Conservation (phyloP, 495 filamentous ascomycete species). For the Tetracladium marchalianum region DNA sequence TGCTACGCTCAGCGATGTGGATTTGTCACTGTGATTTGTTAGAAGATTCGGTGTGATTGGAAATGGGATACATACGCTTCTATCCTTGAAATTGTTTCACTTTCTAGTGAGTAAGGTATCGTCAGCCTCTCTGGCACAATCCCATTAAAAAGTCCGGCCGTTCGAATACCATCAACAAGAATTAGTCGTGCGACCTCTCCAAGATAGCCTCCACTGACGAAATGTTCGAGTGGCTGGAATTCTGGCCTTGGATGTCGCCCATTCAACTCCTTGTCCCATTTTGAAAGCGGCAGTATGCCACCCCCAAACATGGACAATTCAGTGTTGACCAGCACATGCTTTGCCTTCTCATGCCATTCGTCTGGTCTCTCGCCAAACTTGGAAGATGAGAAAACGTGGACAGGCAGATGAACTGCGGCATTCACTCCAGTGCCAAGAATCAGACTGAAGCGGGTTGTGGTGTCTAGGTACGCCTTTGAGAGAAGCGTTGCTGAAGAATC, state of each 20-base stretch:
- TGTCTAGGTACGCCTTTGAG: conserved; percentile 61
- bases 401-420: conserved; percentile 42
- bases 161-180: conserved; percentile 51
- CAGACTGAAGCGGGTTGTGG: conserved; percentile 47
- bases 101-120: conserved; percentile 49
- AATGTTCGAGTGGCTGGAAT: conserved; percentile 79
- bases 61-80: conserved; percentile 38
- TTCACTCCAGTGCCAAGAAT: conserved; percentile 49
- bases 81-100: conserved; percentile 48
- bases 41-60: neutral
- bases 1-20: conserved; percentile 5
- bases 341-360: conserved; percentile 45
- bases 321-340: conserved; percentile 65
- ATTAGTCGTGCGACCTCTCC: conserved; percentile 70
- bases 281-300: conserved; percentile 58
- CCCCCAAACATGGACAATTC: conserved; percentile 75
- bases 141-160: conserved; percentile 44
- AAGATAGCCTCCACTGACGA: conserved; percentile 74
- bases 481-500: conserved; percentile 74
- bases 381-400: conserved; percentile 36
- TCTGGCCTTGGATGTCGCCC: conserved; percentile 57
- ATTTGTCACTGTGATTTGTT: conserved; percentile 1
- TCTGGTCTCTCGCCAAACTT: conserved; percentile 42
- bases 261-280: conserved; percentile 61
- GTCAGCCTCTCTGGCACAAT: conserved; percentile 40